phyloP scores from a whole-genome alignment of 2,329 filamentous ascomycete genomes.

The Rhytidhysteron rufulum region DNA sequence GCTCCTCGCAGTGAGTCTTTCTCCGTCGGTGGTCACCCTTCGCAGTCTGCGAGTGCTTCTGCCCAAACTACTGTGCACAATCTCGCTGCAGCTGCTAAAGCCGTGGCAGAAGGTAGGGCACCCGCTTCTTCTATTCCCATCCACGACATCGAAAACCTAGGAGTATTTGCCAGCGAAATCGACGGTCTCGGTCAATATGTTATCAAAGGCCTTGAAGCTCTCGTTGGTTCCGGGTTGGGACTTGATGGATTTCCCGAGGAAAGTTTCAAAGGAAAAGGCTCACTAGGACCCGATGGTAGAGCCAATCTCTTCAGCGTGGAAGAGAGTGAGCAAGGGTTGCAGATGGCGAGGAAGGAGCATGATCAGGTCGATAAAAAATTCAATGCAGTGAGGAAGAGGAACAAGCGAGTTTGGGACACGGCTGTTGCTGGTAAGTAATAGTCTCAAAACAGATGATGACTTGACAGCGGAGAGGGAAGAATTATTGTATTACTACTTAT shows the following conservation, averaged over 20 bases:
- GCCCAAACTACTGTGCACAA: conserved; percentile 23
- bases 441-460: no score
- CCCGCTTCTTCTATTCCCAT: conserved; percentile 15
- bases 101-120: conserved; percentile 29
- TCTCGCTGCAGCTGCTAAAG: conserved; percentile 31
- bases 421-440: not conserved
- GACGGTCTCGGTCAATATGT: conserved; percentile 33
- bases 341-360: conserved; percentile 30
- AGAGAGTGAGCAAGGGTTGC: conserved; percentile 34
- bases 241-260: not conserved
- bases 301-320: conserved; percentile 23
- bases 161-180: conserved; percentile 28
- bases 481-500: no score
- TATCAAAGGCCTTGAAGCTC: conserved; percentile 31
- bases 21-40: conserved; percentile 29
- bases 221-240: conserved; percentile 24
- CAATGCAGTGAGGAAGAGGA: conserved; percentile 32
- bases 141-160: conserved; percentile 30
- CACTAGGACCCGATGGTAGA: not conserved
- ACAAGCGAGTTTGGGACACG: conserved; percentile 23
- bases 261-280: conserved; percentile 8
- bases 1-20: conserved; percentile 32
- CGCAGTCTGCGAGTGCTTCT: conserved; percentile 11
- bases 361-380: conserved; percentile 35
- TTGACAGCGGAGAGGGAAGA: no score